Conservation (phyloP, 176 grass and related monocot species). For the Triticum aestivum region DNA sequence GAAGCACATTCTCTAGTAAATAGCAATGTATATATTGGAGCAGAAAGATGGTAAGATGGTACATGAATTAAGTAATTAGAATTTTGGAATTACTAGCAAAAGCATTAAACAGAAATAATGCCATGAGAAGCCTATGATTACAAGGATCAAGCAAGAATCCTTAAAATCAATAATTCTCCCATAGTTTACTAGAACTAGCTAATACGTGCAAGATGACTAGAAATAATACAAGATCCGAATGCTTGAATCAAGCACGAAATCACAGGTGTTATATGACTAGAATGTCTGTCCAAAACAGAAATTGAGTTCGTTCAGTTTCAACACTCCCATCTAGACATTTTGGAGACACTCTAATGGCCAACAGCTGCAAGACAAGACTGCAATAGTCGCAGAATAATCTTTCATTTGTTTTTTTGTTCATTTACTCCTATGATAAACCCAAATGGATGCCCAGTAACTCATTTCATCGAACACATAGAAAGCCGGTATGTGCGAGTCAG, state of each 20-base stretch:
- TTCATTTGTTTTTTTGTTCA: background rate
- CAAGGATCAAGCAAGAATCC: background rate
- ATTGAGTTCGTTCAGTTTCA: background rate
- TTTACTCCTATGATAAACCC: constrained; percentile 4
- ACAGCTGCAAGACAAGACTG: background rate
- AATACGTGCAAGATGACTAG: background rate
- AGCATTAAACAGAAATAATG: background rate
- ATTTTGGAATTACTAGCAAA: background rate
- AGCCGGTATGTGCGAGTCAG: background rate
- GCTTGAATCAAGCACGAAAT: background rate
- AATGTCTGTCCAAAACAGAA: background rate
- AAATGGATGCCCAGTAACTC: background rate
- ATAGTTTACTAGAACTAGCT: background rate
- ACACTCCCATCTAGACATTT: background rate
- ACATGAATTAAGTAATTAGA: background rate
- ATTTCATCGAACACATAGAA: constrained; percentile 6
- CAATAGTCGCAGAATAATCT: background rate
- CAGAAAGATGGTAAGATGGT: background rate
- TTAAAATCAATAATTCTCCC: background rate
- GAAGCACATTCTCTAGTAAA: background rate
- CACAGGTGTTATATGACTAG: background rate
- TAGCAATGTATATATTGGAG: background rate
- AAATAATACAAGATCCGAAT: background rate
- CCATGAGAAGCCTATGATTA: background rate
- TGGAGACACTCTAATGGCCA: background rate